phyloP scores from a whole-genome alignment of 2,329 filamentous ascomycete genomes.

The Xenoacremonium recifei region DNA sequence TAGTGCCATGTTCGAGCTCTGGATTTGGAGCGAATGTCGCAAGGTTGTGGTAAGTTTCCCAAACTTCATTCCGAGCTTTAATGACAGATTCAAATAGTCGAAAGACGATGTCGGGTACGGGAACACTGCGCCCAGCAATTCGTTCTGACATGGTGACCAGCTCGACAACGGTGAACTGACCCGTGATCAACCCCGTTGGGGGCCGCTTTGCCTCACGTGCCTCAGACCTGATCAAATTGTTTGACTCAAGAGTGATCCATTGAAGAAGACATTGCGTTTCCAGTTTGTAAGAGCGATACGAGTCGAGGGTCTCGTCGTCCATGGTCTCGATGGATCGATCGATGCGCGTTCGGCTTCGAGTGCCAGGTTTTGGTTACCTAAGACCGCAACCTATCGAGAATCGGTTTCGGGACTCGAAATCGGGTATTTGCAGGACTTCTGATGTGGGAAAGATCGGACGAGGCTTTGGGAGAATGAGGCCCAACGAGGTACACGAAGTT shows the following conservation, averaged over 20 bases:
- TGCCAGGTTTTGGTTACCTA: too few relatives aligned
- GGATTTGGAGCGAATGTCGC: constrained; percentile 30
- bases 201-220: constrained; percentile 12
- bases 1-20: constrained; percentile 37
- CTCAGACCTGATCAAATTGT: constrained; percentile 30
- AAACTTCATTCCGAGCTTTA: constrained; percentile 27
- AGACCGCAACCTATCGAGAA: too few relatives aligned
- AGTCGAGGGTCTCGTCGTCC: too few relatives aligned
- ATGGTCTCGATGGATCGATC: too few relatives aligned
- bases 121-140: constrained; percentile 34
- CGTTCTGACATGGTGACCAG: constrained; percentile 39
- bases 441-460: too few relatives aligned
- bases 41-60: constrained; percentile 31
- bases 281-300: constrained; percentile 39
- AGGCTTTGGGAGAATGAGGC: too few relatives aligned
- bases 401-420: too few relatives aligned
- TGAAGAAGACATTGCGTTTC: constrained; percentile 36
- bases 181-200: constrained; percentile 31
- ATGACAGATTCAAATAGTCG: constrained; percentile 39
- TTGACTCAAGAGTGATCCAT: constrained; percentile 40
- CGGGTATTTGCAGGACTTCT: too few relatives aligned
- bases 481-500: too few relatives aligned
- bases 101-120: constrained; percentile 33
- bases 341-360: too few relatives aligned
- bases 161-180: constrained; percentile 33